Evolutionary conservation across 305 asterid species (phyloP).

Genomic region (Petunia hybrid): DNA sequence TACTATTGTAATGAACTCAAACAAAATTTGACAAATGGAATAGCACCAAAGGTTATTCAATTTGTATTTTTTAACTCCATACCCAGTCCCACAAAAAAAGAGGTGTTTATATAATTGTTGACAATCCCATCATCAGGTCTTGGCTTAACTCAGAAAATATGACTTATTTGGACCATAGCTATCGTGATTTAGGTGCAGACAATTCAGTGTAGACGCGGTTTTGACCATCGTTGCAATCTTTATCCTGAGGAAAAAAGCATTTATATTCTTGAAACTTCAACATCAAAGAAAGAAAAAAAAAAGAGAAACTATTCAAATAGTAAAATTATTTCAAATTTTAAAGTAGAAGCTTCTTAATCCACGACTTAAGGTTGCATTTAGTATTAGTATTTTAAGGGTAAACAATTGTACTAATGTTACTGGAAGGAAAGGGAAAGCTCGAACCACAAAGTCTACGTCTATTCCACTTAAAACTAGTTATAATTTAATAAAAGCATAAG

Average conservation of each 20-base stretch:
- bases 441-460: neutral
- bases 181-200: neutral
- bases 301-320: neutral
- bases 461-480: slow-evolving; percentile 8
- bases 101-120: neutral
- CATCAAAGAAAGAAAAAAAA: neutral
- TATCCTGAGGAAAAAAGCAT: neutral
- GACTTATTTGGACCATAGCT: slow-evolving; percentile 26
- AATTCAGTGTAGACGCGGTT: slow-evolving; percentile 24
- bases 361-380: neutral
- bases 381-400: neutral
- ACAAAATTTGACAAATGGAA: neutral
- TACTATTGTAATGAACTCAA: neutral
- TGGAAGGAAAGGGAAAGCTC: slow-evolving; percentile 19
- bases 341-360: neutral
- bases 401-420: neutral
- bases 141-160: slow-evolving; percentile 5
- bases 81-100: neutral
- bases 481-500: neutral
- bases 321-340: neutral
- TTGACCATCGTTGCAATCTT: neutral
- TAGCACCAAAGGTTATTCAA: neutral
- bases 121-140: neutral
- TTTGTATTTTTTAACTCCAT: neutral
- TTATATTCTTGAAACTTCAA: neutral